These are phyloP conservation scores for Zhuliangozyma parablackwelliae DNA, from an alignment of 1,139 yeast genomes.

Conservation along the genomic window DNA sequence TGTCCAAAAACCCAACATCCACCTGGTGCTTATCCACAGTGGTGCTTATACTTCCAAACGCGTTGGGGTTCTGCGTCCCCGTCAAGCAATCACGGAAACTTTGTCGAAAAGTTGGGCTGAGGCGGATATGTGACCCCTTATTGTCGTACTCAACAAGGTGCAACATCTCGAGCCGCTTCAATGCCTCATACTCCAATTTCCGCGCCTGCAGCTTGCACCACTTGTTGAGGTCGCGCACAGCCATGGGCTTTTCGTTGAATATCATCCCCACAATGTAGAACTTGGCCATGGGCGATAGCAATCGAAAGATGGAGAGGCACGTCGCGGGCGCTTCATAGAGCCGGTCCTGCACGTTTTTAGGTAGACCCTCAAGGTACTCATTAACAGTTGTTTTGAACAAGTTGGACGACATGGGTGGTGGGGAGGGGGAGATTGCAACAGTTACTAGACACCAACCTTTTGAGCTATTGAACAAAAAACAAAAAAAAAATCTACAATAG, in stretches of 20 bases:
- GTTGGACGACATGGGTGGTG: slow-evolving; percentile 29
- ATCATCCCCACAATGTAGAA: slow-evolving; percentile 84
- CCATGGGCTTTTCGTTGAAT: slow-evolving; percentile 71
- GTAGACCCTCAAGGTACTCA: slow-evolving; percentile 85
- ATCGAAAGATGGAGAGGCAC: slow-evolving; percentile 82
- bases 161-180: slow-evolving; percentile 69
- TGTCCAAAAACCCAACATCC: slow-evolving; percentile 62
- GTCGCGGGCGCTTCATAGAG: slow-evolving; percentile 84
- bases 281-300: slow-evolving; percentile 85
- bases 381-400: slow-evolving; percentile 74
- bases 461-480: background rate
- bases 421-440: background rate
- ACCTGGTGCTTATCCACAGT: slow-evolving; percentile 43
- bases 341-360: slow-evolving; percentile 75
- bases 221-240: slow-evolving; percentile 62
- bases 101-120: slow-evolving; percentile 70
- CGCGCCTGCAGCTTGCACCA: slow-evolving; percentile 65
- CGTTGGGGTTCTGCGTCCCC: slow-evolving; percentile 56
- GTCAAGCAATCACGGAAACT: slow-evolving; percentile 82
- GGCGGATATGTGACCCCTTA: slow-evolving; percentile 49
- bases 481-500: slow-evolving; percentile 1
- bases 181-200: slow-evolving; percentile 65
- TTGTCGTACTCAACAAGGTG: slow-evolving; percentile 69
- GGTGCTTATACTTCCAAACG: slow-evolving; percentile 39
- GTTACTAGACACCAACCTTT: too few relatives aligned